Base-by-base conservation (phyloP, 805 yeast species). In the Candida khao-thaluensis region DNA sequence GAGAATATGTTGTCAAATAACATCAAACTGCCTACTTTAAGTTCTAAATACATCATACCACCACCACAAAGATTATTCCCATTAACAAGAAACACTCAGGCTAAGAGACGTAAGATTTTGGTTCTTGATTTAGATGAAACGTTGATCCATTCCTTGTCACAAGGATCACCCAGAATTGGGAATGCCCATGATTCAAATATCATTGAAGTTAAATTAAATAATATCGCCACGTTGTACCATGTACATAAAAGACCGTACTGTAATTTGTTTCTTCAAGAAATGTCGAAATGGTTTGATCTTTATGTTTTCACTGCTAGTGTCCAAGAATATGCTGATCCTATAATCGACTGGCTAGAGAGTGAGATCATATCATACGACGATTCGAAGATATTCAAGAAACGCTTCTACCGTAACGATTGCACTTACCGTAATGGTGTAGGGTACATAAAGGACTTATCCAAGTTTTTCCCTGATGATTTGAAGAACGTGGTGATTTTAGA, bases 281-380 rank as follows among this genome's bases (percentile, higher is more conserved):
- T 89, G 7, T 71, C 82, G 37, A 78, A 79, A 51, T 91, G 97
- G 97, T 93, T 77, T 62, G 84, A 88, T 50, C 66, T 93, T 30
- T 90, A 89, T 22, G 79, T 95, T 7, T 93, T 93, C 69, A 93
- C 99, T 0, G 99, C 99, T 2, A 84, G 95, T 27, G 90, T 93
- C 45, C 79, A 81, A 59, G 96, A 88, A 56, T 93, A 93, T 54
- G 98, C 99, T 0, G 99, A 93, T 54, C 98, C 99, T 0, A 95
- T 93, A 36, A 86, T 93, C 37, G 91, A 91, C 61, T 86, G 90
- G 81, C 69, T 91, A 15, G 98, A 91, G 58, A 71, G 74, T 51
- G 86, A 82, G 40, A 31, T 31, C 7, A 51, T 63, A 20, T 49
- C 61, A 12, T 36, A 29, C 23, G 53, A 47, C 31, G 44, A 48